These are phyloP conservation scores for Xylaria sp. DNA, from an alignment of 2,329 filamentous ascomycete species.

Conservation along the genomic window DNA sequence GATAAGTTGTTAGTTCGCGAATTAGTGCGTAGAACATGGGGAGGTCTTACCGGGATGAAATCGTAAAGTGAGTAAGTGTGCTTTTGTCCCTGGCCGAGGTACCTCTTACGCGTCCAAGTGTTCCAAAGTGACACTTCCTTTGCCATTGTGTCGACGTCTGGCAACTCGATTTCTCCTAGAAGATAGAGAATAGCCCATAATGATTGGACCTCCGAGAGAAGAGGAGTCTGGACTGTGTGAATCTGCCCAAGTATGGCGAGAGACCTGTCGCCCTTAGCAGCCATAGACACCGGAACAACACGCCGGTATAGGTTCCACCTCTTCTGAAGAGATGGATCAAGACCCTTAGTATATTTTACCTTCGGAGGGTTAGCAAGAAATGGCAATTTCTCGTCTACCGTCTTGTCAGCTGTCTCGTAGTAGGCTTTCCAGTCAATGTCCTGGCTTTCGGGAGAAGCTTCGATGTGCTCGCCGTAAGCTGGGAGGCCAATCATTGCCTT, in stretches of 20 bases:
- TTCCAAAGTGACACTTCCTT: conserved; percentile 50
- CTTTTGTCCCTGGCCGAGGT: conserved; percentile 48
- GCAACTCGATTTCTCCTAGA: conserved; percentile 47
- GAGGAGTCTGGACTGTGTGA: conserved; percentile 48
- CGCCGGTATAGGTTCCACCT: conserved; percentile 42
- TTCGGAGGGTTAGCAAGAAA: conserved; percentile 39
- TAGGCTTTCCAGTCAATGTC: conserved; percentile 41
- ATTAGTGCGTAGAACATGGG: background rate
- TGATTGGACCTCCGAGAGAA: conserved; percentile 48
- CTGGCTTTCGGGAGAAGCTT: conserved; percentile 14
- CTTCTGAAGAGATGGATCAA: conserved; percentile 40
- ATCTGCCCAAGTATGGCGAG: conserved; percentile 48
- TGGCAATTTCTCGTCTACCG: conserved; percentile 44
- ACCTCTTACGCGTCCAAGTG: conserved; percentile 50
- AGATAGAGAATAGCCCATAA: conserved; percentile 50
- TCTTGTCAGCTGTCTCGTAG: conserved; percentile 41
- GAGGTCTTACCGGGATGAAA: conserved; percentile 46
- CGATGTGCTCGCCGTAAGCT: conserved; percentile 27
- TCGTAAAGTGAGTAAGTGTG: conserved; percentile 49
- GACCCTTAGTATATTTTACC: conserved; percentile 32
- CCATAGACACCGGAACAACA: conserved; percentile 39
- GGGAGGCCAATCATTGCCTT: conserved; percentile 43
- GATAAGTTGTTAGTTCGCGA: conserved; percentile 7
- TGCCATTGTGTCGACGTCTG: conserved; percentile 45
- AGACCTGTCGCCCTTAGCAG: conserved; percentile 46